These are phyloP conservation scores for Xenosphaeropsis pyriputrescens DNA, from an alignment of 2,329 filamentous ascomycete genomes.

Conservation along the genomic window DNA sequence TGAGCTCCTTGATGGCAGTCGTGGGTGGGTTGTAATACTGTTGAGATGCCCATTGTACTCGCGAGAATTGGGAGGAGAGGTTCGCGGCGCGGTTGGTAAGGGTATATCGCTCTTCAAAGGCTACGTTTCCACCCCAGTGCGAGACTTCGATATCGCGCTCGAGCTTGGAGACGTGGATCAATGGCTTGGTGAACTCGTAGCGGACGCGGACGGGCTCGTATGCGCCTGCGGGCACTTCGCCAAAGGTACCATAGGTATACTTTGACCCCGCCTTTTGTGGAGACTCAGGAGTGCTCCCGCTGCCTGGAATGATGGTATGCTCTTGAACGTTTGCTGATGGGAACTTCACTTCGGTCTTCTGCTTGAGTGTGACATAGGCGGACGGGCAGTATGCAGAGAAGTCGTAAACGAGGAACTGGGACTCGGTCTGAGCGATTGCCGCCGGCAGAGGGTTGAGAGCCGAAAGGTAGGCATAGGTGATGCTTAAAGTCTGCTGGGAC, in stretches of 20 bases:
- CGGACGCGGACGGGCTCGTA: slow-evolving; percentile 61
- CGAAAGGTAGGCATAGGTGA: slow-evolving; percentile 70
- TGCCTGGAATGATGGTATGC: slow-evolving; percentile 60
- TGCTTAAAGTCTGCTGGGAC: slow-evolving; percentile 71
- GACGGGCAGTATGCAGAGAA: slow-evolving; percentile 79
- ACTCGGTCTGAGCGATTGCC: slow-evolving; percentile 67
- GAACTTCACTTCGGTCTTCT: slow-evolving; percentile 95
- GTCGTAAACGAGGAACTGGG: slow-evolving; percentile 73
- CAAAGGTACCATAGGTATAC: slow-evolving; percentile 83
- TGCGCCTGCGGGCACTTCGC: slow-evolving; percentile 66
- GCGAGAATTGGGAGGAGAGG: slow-evolving; percentile 56
- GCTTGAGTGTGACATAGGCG: slow-evolving; percentile 74
- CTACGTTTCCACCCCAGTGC: slow-evolving; percentile 95
- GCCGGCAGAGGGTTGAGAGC: slow-evolving; percentile 71
- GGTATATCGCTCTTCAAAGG: slow-evolving; percentile 87
- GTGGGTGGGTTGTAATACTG: slow-evolving; percentile 65
- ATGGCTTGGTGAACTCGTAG: slow-evolving; percentile 90
- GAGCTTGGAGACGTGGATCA: slow-evolving; percentile 63
- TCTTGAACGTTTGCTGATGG: slow-evolving; percentile 66
- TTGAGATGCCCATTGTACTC: slow-evolving; percentile 59
- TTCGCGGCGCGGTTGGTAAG: slow-evolving; percentile 77
- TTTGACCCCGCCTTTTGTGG: slow-evolving; percentile 75
- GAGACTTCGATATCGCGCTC: slow-evolving; percentile 91
- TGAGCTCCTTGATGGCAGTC: slow-evolving; percentile 68
- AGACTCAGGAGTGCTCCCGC: slow-evolving; percentile 37